Evolutionary conservation across 768 basidiomycete species (phyloP).

Genomic region (Melanogaster broomeanus): DNA sequence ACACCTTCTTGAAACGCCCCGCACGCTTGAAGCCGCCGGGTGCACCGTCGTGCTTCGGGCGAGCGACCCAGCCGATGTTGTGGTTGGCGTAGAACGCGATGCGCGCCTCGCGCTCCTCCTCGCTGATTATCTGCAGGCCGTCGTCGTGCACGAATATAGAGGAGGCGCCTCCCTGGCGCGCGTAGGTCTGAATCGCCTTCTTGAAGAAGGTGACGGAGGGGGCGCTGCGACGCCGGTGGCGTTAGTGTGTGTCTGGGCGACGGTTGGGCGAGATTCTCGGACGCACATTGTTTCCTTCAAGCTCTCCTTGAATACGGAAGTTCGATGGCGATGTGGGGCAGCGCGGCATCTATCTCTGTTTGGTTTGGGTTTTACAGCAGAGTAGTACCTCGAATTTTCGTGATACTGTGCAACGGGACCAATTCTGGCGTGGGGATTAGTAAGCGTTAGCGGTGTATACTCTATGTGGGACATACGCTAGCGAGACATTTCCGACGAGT

Average conservation of each 20-base stretch:
- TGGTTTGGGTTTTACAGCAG: constrained; percentile 60
- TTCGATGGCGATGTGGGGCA: constrained; percentile 80
- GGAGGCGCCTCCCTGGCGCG: constrained; percentile 63
- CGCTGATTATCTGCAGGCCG: constrained; percentile 52
- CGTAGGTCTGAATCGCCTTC: constrained; percentile 63
- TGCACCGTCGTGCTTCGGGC: constrained; percentile 46
- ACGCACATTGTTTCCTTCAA: constrained; percentile 78
- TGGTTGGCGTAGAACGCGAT: constrained; percentile 56
- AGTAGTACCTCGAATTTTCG: constrained; percentile 84
- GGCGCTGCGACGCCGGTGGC: constrained; percentile 39
- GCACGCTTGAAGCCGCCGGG: constrained; percentile 38
- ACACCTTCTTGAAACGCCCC: constrained; percentile 92
- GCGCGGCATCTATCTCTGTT: constrained; percentile 61
- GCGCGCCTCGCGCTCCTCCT: constrained; percentile 48
- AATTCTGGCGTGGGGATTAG: constrained; percentile 42
- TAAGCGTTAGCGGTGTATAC: not conserved
- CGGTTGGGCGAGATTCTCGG: not conserved
- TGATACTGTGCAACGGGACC: constrained; percentile 86
- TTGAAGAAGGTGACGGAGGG: constrained; percentile 76
- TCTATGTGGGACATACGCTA: constrained; percentile 43
- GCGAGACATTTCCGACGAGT: constrained; percentile 60
- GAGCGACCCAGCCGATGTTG: constrained; percentile 60
- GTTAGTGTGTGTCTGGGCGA: not conserved
- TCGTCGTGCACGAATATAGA: constrained; percentile 64
- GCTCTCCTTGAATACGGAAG: constrained; percentile 87